Conservation (phyloP, 2,329 filamentous ascomycete genomes). For the Camillea tinctor region DNA sequence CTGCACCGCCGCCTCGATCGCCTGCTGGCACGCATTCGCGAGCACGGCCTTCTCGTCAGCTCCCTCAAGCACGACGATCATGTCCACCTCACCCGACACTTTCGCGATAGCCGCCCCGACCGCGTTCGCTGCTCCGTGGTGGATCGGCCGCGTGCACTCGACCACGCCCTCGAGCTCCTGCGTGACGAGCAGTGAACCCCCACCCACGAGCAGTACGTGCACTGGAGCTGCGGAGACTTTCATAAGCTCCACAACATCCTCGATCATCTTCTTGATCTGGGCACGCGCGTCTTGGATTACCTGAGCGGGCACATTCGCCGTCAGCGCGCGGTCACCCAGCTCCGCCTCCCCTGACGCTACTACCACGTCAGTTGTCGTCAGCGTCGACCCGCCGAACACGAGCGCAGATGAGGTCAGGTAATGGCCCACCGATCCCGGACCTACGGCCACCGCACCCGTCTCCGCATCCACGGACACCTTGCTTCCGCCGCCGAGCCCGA, state of each 20-base stretch:
- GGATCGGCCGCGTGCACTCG: slow-evolving; percentile 50
- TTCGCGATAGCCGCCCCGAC: slow-evolving; percentile 60
- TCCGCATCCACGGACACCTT: slow-evolving; percentile 40
- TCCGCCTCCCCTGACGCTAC: slow-evolving; percentile 21
- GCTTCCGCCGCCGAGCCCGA: slow-evolving; percentile 56
- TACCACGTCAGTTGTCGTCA: slow-evolving; percentile 57
- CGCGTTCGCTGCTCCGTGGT: slow-evolving; percentile 59
- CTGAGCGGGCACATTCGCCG: background rate
- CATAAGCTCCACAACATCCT: slow-evolving; percentile 54
- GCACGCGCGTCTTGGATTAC: slow-evolving; percentile 38
- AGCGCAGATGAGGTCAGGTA: slow-evolving; percentile 49
- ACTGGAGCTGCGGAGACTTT: slow-evolving; percentile 56
- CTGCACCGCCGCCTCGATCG: slow-evolving; percentile 40
- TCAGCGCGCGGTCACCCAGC: slow-evolving; percentile 37
- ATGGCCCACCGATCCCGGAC: slow-evolving; percentile 58
- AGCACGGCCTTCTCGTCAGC: slow-evolving; percentile 33
- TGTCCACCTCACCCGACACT: slow-evolving; percentile 51
- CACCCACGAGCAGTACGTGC: slow-evolving; percentile 58
- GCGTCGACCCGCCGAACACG: slow-evolving; percentile 52
- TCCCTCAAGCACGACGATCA: slow-evolving; percentile 43
- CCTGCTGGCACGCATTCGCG: slow-evolving; percentile 35
- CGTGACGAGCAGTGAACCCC: slow-evolving; percentile 56
- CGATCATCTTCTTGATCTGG: slow-evolving; percentile 50
- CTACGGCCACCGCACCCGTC: slow-evolving; percentile 41
- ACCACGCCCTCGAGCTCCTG: slow-evolving; percentile 50